Evolutionary conservation across 2,329 filamentous ascomycete genomes (phyloP), one percentile per base, ranked within the genome.

Genomic region (Pyrenophora tritici-repentis): DNA sequence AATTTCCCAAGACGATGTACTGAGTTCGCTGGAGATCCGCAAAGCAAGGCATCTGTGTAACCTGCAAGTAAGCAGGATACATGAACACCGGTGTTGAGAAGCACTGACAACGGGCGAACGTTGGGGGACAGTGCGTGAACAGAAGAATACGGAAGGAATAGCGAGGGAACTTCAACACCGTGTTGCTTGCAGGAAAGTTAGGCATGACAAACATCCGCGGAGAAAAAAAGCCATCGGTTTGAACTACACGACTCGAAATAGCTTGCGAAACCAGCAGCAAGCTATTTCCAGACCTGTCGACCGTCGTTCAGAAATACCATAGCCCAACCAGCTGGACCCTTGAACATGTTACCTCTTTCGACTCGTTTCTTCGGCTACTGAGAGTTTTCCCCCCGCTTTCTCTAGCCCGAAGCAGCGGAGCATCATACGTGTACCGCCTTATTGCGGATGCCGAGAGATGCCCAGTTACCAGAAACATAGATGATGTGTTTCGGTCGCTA

Each of bases 401-500:
- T 35, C 24, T 35, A 22, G 20, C 43, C 24, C 43, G 14, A 35
- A 26, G 22, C 42, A 2, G 26, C 26, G 26, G 26, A 12, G 26
- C 26, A 12, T 29, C 10, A 29, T 10, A 29, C 26, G 2, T 29
- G 10, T 29, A 29, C 26, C 9, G 26, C 26, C 26, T 4, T 29
- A 12, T 12, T 12, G 9, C 26, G 18, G 18, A 5, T 20, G 18
- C 18, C 18, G 3, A 26, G 24, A 29, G 53, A 56, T 43, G 34
- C 49, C 35, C 42, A 40, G 47, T n/a, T 13, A 18, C 13, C 29
- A 32, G 37, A 56, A 53, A 47, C 36, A 32, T 36, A 39, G 16
- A 40, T 13, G 24, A 46, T 40, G 41, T 45, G 57, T 60, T 60
- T 60, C 55, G 55, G 22, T 46, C 35, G 33, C 42, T 58, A 31